These are phyloP conservation scores for Terana coerulea DNA, from an alignment of 768 basidiomycete genomes.

Conservation along the genomic window DNA sequence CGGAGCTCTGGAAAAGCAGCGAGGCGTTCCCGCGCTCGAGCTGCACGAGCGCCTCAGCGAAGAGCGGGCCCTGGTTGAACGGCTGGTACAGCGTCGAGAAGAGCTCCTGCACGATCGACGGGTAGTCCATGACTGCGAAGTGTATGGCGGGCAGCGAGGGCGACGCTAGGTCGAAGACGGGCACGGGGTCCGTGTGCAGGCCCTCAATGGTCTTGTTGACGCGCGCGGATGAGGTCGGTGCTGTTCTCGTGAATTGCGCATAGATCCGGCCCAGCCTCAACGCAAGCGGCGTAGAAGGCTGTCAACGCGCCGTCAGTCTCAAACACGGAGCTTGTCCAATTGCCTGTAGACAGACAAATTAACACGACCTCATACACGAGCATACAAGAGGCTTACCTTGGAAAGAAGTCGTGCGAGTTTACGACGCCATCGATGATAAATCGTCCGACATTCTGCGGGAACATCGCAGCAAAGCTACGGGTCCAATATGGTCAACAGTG, in stretches of 20 bases:
- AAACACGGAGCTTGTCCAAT: slow-evolving; percentile 11
- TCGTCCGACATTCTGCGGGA: slow-evolving; percentile 28
- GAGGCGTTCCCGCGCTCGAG: slow-evolving; percentile 3
- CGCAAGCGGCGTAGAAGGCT: slow-evolving; percentile 19
- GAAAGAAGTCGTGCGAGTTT: slow-evolving; percentile 18
- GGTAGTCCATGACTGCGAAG: slow-evolving; percentile 9
- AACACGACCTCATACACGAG: neutral
- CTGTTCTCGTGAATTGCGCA: slow-evolving; percentile 24
- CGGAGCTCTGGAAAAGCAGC: neutral
- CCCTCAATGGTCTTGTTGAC: slow-evolving; percentile 5
- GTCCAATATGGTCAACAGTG: neutral
- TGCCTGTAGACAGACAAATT: neutral
- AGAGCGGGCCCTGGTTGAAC: neutral
- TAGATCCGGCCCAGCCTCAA: slow-evolving; percentile 18
- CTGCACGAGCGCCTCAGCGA: slow-evolving; percentile 1
- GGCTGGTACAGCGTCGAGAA: slow-evolving; percentile 7
- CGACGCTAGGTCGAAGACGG: neutral
- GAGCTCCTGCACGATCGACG: neutral
- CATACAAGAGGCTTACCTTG: slow-evolving; percentile 10
- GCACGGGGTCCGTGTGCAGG: slow-evolving; percentile 4
- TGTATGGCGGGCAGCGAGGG: slow-evolving; percentile 15
- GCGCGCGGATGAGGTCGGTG: slow-evolving; percentile 15
- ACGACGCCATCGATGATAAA: slow-evolving; percentile 27
- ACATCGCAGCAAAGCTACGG: slow-evolving; percentile 27
- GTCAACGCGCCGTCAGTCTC: slow-evolving; percentile 15